phyloP scores from a whole-genome alignment of 164 flowering plant genomes.

The Magnolia sinica region DNA sequence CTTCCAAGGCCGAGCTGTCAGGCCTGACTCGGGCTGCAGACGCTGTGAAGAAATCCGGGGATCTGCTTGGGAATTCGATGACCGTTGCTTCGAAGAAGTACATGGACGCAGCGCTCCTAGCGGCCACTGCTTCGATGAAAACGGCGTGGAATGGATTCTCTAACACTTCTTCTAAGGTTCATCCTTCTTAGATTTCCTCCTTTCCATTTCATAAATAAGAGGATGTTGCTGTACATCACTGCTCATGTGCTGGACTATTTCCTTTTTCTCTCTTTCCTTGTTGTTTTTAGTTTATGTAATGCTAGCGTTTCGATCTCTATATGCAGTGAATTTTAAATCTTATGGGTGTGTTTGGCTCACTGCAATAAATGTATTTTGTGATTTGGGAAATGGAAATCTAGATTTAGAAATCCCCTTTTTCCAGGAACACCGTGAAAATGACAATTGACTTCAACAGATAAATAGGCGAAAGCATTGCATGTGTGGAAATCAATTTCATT shows the following conservation, averaged over 20 bases:
- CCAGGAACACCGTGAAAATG: no score
- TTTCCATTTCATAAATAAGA: background rate
- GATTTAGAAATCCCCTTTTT: no score
- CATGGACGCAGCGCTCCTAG: constrained; percentile 57
- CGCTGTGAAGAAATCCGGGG: constrained; percentile 49
- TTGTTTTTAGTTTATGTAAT: background rate
- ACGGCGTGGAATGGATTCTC: constrained; percentile 58
- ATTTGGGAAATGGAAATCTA: no score
- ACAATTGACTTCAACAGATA: no score
- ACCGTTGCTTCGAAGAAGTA: constrained; percentile 57
- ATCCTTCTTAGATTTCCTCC: constrained; percentile 47
- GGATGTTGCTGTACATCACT: background rate
- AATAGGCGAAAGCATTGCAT: no score
- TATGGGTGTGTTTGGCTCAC: no score
- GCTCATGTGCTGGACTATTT: no score
- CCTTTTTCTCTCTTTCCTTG: background rate
- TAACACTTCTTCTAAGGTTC: constrained; percentile 47
- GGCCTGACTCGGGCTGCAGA: constrained; percentile 42
- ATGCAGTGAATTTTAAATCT: no score
- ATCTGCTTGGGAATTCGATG: constrained; percentile 49
- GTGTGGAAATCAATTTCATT: no score
- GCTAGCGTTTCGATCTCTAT: no score
- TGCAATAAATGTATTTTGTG: no score
- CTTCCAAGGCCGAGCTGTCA: constrained; percentile 32
- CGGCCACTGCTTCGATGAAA: constrained; percentile 71